These are phyloP conservation scores for Pseudocercospora macadamiae DNA, from an alignment of 2,329 filamentous ascomycete genomes.

Conservation along the genomic window DNA sequence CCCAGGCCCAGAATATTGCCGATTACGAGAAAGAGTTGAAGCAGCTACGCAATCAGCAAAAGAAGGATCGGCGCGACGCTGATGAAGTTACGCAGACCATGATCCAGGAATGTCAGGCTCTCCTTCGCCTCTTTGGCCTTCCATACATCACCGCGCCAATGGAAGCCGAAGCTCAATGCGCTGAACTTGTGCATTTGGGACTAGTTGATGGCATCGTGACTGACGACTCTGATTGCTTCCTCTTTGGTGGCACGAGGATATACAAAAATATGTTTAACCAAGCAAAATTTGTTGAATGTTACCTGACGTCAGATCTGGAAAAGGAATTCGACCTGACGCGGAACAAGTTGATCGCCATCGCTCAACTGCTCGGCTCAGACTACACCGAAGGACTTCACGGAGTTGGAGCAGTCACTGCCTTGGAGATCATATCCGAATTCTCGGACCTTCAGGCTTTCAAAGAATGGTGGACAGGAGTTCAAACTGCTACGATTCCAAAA, in stretches of 20 bases:
- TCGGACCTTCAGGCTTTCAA: constrained; percentile 73
- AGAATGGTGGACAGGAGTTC: constrained; percentile 84
- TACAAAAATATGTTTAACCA: constrained; percentile 99
- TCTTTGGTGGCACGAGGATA: constrained; percentile 92
- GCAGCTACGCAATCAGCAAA: constrained; percentile 87
- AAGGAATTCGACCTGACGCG: constrained; percentile 85
- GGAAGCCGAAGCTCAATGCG: constrained; percentile 98
- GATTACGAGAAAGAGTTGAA: constrained; percentile 88
- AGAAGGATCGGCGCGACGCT: constrained; percentile 91
- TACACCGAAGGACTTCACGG: constrained; percentile 92
- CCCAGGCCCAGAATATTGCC: constrained; percentile 68
- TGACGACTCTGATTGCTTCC: constrained; percentile 93
- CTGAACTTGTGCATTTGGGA: constrained; percentile 80
- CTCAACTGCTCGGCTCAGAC: constrained; percentile 88
- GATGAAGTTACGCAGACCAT: constrained; percentile 94
- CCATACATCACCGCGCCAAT: constrained; percentile 97
- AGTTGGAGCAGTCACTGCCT: constrained; percentile 88
- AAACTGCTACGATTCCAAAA: constrained; percentile 66
- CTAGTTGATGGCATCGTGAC: constrained; percentile 97
- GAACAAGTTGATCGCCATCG: constrained; percentile 84
- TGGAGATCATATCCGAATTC: constrained; percentile 94
- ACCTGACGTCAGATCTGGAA: constrained; percentile 79
- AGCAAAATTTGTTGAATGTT: constrained; percentile 97
- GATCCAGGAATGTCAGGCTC: constrained; percentile 90
- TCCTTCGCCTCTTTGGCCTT: constrained; percentile 86